Evolutionary conservation across 2,329 filamentous ascomycete genomes (phyloP), one percentile per base, ranked within the genome.

Genomic region (Aspergillus unguis): DNA sequence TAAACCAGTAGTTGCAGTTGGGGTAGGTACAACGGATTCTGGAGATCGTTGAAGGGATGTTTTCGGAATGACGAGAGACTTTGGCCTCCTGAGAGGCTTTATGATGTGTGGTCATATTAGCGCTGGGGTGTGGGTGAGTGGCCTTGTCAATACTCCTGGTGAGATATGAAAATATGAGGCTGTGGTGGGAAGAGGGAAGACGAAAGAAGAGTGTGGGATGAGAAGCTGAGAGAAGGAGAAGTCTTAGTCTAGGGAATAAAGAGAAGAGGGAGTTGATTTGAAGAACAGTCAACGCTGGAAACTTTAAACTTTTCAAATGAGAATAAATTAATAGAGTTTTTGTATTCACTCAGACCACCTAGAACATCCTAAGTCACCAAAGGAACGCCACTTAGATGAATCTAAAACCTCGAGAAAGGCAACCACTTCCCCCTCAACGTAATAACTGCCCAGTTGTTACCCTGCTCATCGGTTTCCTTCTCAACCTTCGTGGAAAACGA

Each of bases 401-500:
- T 10, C 28, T 42, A 77, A 52, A 77, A 78, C 27, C 75, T 65
- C 17, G 73, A 74, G 55, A 72, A 78, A n/a, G 76, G 76, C 55
- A 78, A 51, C 89, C 90, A 94, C 77, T 94, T 94, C 28, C 90
- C 89, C 62, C 86, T 83, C 64, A 92, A 66, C 2, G 88, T 92
- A 61, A 96, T 95, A 62, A 91, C 85, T 3, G 87, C 90, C 90
- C 90, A 96, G 5, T 86, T 79, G 48, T 83, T 81, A 3, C 91
- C 92, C 64, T 88, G 83, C 55, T 87, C 84, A 69, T 96, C 92
- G 1, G 86, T 85, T 81, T 97, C 92, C 81, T 95, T 95, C 71
- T 96, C 90, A 2, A 97, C 88, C 67, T 90, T 90, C 0, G 90
- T 95, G 48, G 85, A 88, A 71, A 96, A 96, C 11, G 85, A 85